Evolutionary conservation across 345 rosid genomes (phyloP).

Genomic region (Ailanthus altissimus): DNA sequence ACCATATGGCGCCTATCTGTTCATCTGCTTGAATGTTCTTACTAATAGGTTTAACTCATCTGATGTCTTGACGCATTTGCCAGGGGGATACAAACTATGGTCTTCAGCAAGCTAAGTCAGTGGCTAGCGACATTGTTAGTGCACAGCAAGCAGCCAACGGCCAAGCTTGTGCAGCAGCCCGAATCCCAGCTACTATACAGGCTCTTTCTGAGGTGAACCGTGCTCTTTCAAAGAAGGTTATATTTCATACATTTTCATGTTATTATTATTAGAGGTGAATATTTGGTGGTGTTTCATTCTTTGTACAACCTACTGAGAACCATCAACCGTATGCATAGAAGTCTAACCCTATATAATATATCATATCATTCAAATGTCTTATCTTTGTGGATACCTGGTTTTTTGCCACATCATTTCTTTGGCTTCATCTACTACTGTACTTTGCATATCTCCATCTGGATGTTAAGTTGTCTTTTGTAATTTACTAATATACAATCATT

Average conservation of each 20-base stretch:
- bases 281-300: neutral
- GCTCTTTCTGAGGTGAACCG: slow-evolving; percentile 50
- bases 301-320: neutral
- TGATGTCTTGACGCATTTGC: slow-evolving; percentile 13
- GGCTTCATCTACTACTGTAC: neutral
- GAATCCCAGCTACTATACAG: slow-evolving; percentile 52
- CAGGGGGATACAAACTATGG: slow-evolving; percentile 50
- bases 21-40: too few species aligned
- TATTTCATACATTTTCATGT: neutral
- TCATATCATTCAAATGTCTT: neutral
- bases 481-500: neutral
- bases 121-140: slow-evolving; percentile 33
- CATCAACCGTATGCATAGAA: neutral
- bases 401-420: neutral
- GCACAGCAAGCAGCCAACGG: slow-evolving; percentile 41
- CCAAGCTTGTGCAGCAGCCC: slow-evolving; percentile 39
- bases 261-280: neutral
- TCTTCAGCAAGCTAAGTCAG: slow-evolving; percentile 40
- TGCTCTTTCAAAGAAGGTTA: slow-evolving; percentile 67
- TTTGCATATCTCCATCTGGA: neutral
- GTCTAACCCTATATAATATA: neutral
- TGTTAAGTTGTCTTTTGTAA: slow-evolving; percentile 1
- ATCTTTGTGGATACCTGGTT: neutral
- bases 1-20: too few species aligned
- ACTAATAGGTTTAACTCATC: neutral